phyloP scores from a whole-genome alignment of 1,284 basidiomycete species.

The Rhizoctonia solani region DNA sequence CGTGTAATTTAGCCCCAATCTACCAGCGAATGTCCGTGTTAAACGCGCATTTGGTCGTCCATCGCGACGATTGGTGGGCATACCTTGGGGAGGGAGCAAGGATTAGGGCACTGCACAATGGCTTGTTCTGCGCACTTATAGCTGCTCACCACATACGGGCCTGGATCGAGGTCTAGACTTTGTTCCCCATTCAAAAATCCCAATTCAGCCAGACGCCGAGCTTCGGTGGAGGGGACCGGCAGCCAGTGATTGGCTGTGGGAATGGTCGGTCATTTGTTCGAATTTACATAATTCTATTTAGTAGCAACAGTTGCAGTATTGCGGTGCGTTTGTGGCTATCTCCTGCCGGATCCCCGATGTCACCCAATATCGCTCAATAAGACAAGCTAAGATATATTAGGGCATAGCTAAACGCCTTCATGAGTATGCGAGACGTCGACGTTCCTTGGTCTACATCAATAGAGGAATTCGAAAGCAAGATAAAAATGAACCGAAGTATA shows the following conservation, averaged over 20 bases:
- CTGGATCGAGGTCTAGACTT: constrained; percentile 29
- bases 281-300: neutral
- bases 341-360: too few relatives aligned
- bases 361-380: too few relatives aligned
- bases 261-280: neutral
- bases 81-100: constrained; percentile 11
- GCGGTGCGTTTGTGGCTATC: neutral
- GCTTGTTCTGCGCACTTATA: constrained; percentile 8
- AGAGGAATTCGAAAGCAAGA: too few relatives aligned
- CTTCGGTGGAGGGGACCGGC: neutral
- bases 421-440: too few relatives aligned
- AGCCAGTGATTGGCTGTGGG: neutral
- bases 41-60: neutral
- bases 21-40: neutral
- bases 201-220: constrained; percentile 17
- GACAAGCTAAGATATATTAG: too few relatives aligned
- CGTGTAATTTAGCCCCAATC: neutral
- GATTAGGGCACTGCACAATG: neutral
- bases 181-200: constrained; percentile 25
- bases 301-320: neutral
- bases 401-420: too few relatives aligned
- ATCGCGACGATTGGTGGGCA: neutral
- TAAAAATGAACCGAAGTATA: too few relatives aligned
- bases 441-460: too few relatives aligned
- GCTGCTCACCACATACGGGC: neutral